phyloP scores from a whole-genome alignment of 2,329 filamentous ascomycete species.

The Cercospora berteroae region DNA sequence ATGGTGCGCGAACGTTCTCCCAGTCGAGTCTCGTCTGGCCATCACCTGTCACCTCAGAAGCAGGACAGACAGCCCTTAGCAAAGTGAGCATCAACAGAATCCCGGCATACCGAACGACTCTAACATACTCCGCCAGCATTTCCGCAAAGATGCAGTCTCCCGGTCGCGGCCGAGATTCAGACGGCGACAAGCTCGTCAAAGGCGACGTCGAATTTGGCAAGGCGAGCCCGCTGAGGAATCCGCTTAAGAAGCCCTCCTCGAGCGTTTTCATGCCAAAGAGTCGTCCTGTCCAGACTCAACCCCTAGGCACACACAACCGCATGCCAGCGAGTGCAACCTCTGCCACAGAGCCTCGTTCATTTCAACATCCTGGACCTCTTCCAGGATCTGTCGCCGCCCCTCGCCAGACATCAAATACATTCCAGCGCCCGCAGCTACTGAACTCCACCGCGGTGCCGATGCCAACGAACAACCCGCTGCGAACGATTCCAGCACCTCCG shows the following conservation, averaged over 20 bases:
- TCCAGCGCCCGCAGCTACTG: not conserved
- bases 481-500: constrained; percentile 51
- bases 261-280: constrained; percentile 32
- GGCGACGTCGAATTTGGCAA: constrained; percentile 55
- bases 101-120: not conserved
- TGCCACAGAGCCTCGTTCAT: not conserved
- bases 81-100: constrained; percentile 20
- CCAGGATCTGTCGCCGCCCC: constrained; percentile 25
- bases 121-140: constrained; percentile 23
- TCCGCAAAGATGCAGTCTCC: constrained; percentile 37
- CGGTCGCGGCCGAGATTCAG: constrained; percentile 17
- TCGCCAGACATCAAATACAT: constrained; percentile 23
- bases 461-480: constrained; percentile 49
- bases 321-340: constrained; percentile 1
- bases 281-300: constrained; percentile 17
- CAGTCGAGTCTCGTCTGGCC: constrained; percentile 24
- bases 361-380: not conserved
- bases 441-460: constrained; percentile 17
- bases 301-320: constrained; percentile 10
- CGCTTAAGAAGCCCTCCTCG: constrained; percentile 35
- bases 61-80: constrained; percentile 28
- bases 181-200: not conserved
- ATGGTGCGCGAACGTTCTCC: constrained; percentile 31
- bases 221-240: constrained; percentile 56
- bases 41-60: constrained; percentile 26